Evolutionary conservation across 768 basidiomycete genomes (phyloP).

Genomic region (Amanita pallidorosea): DNA sequence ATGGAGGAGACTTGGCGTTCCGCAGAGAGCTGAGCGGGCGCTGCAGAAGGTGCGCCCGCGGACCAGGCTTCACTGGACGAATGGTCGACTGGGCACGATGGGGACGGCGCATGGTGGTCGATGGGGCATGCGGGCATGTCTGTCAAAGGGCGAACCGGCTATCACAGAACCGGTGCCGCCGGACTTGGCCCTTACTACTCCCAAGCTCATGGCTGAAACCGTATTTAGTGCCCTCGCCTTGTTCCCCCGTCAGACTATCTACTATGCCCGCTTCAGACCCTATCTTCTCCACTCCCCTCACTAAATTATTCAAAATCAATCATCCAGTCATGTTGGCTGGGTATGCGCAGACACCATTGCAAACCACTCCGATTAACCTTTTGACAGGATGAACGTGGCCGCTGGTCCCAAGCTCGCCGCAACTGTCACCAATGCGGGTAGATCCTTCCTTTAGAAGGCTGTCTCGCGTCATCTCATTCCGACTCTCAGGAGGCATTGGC

Average conservation of each 20-base stretch:
- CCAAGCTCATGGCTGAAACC: not conserved
- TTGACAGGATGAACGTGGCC: constrained; percentile 70
- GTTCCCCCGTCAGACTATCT: constrained; percentile 1
- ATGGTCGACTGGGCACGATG: constrained; percentile 31
- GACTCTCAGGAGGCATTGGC: constrained; percentile 53
- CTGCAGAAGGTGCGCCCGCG: constrained; percentile 14
- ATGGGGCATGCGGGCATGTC: constrained; percentile 28
- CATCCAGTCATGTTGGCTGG: constrained; percentile 84
- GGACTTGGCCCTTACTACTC: not conserved
- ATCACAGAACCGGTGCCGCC: not conserved
- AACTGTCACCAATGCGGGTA: constrained; percentile 83
- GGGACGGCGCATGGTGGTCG: constrained; percentile 24
- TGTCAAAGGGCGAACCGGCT: not conserved
- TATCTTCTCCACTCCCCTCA: constrained; percentile 64
- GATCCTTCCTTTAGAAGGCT: constrained; percentile 5
- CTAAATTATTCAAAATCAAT: constrained; percentile 63
- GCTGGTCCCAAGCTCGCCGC: constrained; percentile 80
- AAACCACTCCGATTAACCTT: not conserved
- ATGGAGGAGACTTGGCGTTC: constrained; percentile 84
- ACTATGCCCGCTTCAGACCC: constrained; percentile 58
- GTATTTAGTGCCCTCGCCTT: not conserved
- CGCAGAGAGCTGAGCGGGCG: constrained; percentile 37
- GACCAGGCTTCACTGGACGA: constrained; percentile 29
- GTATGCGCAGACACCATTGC: constrained; percentile 13
- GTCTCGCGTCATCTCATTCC: not conserved